Base-by-base conservation (phyloP, 352 stramenopile genomes). In the Phytophthora chlamydospora region DNA sequence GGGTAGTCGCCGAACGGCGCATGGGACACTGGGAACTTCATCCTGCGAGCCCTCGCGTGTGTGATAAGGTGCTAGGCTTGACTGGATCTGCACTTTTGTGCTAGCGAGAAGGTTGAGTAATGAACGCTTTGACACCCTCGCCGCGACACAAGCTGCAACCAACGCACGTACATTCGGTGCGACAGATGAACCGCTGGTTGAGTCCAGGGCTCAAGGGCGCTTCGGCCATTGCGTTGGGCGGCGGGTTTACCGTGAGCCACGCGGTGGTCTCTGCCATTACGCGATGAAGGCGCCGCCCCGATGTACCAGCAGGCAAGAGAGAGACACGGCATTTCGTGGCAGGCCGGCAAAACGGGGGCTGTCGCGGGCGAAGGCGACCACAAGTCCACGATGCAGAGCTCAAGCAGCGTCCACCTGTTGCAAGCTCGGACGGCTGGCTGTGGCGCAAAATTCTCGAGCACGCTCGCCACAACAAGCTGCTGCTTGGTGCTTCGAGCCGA, bases 1-100 rank as follows among this genome's bases (percentile, higher is more conserved):
- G 58, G 43, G 34, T 58, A 62, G 31, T 62, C 33, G 32, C 63
- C 58, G 27, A 76, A 76, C 6, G 68, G 70, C 34, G 62, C 64
- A 44, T 42, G 54, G 17, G 57, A 48, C 38, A 58, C 33, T 2
- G 60, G 68, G 35, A 77, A 68, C 50, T 75, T 73, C 72, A 80
- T 80, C 33, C n/a, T 62, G 21, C 12, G 6, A 24, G 44, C 29
- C 8, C 24, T 50, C 21, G 14, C 40, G 44, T 38, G 29, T 39
- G 43, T 19, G 12, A 35, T 10, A 8, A 39, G 17, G 29, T 47
- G n/a, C 36, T 41, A n/a, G 36, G n/a, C n/a, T 7, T 24, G 7
- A 32, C 6, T 4, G n/a, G 33, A 34, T 38, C 4, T 46, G 5
- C 17, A 55, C 43, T 56, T 63, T 1, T 1, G 29, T 24, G 32